Evolutionary conservation across 805 yeast species (phyloP), one percentile per base, ranked within the genome.

Genomic region (Saturnispora diversa): DNA sequence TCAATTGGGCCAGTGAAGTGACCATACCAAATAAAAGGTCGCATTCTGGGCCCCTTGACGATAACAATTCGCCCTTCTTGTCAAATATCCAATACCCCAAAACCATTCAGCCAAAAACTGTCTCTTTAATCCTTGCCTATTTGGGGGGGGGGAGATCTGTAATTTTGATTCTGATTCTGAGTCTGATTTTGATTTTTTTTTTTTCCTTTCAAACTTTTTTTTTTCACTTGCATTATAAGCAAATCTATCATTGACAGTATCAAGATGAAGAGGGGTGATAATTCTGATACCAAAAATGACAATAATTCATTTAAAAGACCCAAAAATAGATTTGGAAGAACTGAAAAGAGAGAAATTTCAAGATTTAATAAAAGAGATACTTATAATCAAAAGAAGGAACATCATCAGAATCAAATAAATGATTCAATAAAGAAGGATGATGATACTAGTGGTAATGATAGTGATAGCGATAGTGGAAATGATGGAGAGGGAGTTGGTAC

Each of bases 331-430:
- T 64, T 58, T 46, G 92, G 90, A 3, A 68, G 92, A 56, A 68
- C 68, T 37, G 77, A 77, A 45, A 53, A 76, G 52, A 69, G 92
- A 57, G 64, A 65, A 3, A 73, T 81, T 22, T 72, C 74, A 7
- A 70, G 84, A 59, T 69, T n/a, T n/a, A n/a, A n/a, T n/a, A n/a
- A n/a, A n/a, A n/a, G n/a, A n/a, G n/a, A n/a, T n/a, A n/a, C n/a
- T n/a, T n/a, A n/a, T 79, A 3, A 62, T 75, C 1, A 60, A 68
- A 48, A 43, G 47, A 29, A 19, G 37, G 35, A 16, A 12, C 15
- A 46, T 47, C 24, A 44, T 47, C 12, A 54, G 50, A 35, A 43
- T n/a, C n/a, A n/a, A n/a, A n/a, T 36, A n/a, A n/a, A 47, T 30
- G 39, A 48, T 50, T n/a, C n/a, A n/a, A 31, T 34, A 38, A 19